Evolutionary conservation across 2,329 filamentous ascomycete genomes (phyloP).

Genomic region (Fusarium haematococcum): DNA sequence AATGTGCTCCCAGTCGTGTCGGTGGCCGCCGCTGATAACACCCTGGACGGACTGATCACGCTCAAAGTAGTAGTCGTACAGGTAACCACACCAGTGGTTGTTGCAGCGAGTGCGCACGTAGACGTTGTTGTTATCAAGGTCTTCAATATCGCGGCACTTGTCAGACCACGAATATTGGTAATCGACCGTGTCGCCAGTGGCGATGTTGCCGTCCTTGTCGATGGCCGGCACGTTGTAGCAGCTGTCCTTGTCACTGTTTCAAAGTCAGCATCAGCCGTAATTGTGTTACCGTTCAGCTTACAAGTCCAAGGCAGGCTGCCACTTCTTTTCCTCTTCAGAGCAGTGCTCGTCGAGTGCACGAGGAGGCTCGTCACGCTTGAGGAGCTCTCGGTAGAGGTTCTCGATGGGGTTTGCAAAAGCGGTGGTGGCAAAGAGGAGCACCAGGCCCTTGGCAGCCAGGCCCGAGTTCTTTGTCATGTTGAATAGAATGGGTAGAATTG

Average conservation of each 20-base stretch:
- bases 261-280: neutral
- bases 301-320: conserved; percentile 5
- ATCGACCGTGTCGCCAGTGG: conserved; percentile 45
- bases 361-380: neutral
- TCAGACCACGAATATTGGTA: conserved; percentile 37
- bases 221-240: conserved; percentile 57
- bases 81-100: conserved; percentile 56
- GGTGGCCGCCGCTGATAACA: conserved; percentile 12
- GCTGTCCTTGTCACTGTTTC: conserved; percentile 10
- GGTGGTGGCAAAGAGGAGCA: neutral
- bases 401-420: neutral
- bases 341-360: neutral
- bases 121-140: conserved; percentile 56
- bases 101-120: conserved; percentile 58
- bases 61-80: conserved; percentile 62
- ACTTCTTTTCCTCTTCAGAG: neutral
- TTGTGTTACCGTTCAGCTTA: neutral
- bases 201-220: conserved; percentile 48
- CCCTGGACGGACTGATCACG: conserved; percentile 42
- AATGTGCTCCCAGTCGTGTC: conserved; percentile 31
- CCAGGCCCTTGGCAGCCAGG: neutral
- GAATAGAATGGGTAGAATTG: neutral
- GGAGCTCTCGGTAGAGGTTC: neutral
- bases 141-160: conserved; percentile 49
- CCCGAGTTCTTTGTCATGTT: neutral